These are phyloP conservation scores for Triadica sebifera DNA, from an alignment of 345 rosid species.

Conservation along the genomic window DNA sequence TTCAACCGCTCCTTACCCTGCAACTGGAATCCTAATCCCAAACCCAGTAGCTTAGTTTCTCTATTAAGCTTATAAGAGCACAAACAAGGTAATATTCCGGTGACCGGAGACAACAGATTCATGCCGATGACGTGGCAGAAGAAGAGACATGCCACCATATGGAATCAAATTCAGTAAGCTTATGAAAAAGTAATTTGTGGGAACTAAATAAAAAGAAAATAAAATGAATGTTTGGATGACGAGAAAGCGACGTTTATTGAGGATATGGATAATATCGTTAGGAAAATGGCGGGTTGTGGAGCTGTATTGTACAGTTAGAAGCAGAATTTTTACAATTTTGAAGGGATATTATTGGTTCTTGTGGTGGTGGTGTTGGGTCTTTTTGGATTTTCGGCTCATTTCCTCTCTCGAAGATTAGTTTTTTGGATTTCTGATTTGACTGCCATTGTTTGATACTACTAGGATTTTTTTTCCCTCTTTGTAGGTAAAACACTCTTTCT, in stretches of 20 bases:
- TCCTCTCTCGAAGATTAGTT: not conserved
- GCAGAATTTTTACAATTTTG: not conserved
- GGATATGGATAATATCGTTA: constrained; percentile 11
- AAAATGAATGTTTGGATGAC: not conserved
- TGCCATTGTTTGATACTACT: not conserved
- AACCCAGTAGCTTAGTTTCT: constrained; percentile 29
- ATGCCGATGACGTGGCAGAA: constrained; percentile 48
- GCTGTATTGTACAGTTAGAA: not conserved
- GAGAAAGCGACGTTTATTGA: not conserved
- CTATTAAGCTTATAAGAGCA: constrained; percentile 29
- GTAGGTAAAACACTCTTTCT: no score
- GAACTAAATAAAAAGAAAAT: not conserved
- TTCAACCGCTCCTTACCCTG: constrained; percentile 35
- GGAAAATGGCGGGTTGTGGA: constrained; percentile 7
- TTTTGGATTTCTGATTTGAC: not conserved
- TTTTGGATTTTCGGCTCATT: not conserved
- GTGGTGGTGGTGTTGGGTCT: not conserved
- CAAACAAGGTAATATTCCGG: constrained; percentile 38
- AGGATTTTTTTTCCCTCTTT: no score
- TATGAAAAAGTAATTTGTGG: not conserved
- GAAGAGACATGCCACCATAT: constrained; percentile 56
- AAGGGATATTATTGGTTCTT: constrained; percentile 7
- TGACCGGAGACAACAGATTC: constrained; percentile 46
- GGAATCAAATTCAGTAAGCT: not conserved
- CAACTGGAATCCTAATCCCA: constrained; percentile 25